These are phyloP conservation scores for Mortierella sp. DNA, from an alignment of 371 early-diverging fungal genomes.

Conservation along the genomic window DNA sequence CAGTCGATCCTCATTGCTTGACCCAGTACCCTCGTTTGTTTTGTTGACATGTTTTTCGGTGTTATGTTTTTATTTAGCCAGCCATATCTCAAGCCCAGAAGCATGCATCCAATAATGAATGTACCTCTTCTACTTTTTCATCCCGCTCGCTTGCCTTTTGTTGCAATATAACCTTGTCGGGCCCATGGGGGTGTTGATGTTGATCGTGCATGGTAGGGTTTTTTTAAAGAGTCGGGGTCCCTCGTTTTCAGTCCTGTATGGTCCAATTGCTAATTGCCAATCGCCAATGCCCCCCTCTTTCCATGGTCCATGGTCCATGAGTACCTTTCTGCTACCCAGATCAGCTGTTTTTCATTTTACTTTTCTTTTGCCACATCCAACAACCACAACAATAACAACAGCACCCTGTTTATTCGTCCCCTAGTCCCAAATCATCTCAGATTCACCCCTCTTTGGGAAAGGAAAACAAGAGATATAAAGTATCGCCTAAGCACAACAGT, in stretches of 20 bases:
- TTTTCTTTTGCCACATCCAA: neutral
- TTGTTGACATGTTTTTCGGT: neutral
- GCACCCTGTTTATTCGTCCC: neutral
- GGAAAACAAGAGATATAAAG: neutral
- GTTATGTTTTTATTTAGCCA: neutral
- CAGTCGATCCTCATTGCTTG: neutral
- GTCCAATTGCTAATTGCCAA: too few relatives aligned
- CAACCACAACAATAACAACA: neutral
- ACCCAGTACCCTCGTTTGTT: neutral
- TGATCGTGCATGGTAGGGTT: neutral
- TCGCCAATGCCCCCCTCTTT: too few relatives aligned
- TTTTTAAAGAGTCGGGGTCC: neutral
- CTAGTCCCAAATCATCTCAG: neutral
- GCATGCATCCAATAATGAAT: neutral
- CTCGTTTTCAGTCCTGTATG: neutral
- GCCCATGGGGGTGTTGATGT: neutral
- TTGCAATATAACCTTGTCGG: slow-evolving; percentile 15
- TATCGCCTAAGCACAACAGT: neutral
- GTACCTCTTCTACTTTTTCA: neutral
- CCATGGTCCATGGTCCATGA: too few relatives aligned
- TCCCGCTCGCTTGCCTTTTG: neutral
- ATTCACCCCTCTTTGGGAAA: slow-evolving; percentile 9
- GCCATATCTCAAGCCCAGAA: too few relatives aligned
- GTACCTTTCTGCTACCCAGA: neutral
- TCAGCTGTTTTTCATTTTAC: neutral